A percentile compares a stretch with the other conserved stretches of the same genome.
These are phyloP conservation scores for Penicillium glabrum DNA, from an alignment of 2,329 filamentous ascomycete species.

Conservation along the genomic window DNA sequence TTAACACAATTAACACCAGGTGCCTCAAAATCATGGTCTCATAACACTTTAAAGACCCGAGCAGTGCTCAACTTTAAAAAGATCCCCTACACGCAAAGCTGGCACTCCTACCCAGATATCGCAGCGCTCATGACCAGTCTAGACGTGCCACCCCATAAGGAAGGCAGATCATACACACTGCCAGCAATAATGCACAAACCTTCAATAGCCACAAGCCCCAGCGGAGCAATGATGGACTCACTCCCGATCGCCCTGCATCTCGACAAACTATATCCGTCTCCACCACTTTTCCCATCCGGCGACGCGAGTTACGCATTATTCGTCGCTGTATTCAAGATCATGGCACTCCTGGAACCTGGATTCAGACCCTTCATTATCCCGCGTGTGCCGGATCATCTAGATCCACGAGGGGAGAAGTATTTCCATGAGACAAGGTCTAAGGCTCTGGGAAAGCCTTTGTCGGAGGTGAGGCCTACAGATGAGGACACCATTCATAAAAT, in stretches of 20 bases:
- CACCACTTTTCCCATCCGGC: conserved; percentile 30
- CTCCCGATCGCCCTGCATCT: conserved; percentile 30
- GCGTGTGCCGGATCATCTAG: conserved; percentile 21
- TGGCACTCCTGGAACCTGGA: neutral
- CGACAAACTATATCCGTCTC: conserved; percentile 27
- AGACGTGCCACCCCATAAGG: conserved; percentile 18
- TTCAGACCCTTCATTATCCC: conserved; percentile 19
- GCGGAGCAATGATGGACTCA: conserved; percentile 31
- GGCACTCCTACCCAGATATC: conserved; percentile 21
- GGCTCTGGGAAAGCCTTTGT: conserved; percentile 26
- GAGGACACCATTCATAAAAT: conserved; percentile 12
- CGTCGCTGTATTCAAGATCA: conserved; percentile 14
- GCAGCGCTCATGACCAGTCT: conserved; percentile 22
- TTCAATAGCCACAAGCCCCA: conserved; percentile 17
- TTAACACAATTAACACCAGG: conserved; percentile 9
- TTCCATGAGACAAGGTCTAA: conserved; percentile 28
- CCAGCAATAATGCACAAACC: conserved; percentile 29
- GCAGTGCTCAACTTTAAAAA: conserved; percentile 24
- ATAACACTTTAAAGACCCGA: conserved; percentile 21
- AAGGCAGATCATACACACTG: conserved; percentile 25
- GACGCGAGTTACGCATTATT: conserved; percentile 31
- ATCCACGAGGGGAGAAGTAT: conserved; percentile 27
- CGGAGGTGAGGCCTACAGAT: conserved; percentile 27
- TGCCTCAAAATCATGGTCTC: conserved; percentile 28
- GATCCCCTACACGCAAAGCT: conserved; percentile 23